These are phyloP conservation scores for Eustoma russellianum DNA, from an alignment of 257 asterid genomes.

Conservation along the genomic window DNA sequence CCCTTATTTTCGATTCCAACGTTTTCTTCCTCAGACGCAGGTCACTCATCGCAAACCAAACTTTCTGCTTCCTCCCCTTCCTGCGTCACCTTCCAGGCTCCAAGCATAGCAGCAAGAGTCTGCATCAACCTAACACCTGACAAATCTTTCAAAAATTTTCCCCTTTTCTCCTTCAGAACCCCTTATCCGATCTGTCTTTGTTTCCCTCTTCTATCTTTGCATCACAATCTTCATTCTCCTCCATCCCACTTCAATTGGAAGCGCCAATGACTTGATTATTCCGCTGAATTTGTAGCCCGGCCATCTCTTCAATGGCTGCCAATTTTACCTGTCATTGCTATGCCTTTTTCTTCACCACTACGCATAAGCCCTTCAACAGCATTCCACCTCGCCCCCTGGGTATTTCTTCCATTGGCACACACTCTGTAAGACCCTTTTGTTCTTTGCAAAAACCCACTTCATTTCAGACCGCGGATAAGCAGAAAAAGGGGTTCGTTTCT, in stretches of 20 bases:
- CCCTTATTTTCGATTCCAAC: no score
- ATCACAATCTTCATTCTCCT: background rate
- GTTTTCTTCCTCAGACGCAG: no score
- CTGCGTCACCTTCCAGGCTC: no score
- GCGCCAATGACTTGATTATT: slow-evolving; percentile 25
- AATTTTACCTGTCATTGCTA: slow-evolving; percentile 42
- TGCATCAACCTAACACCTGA: slow-evolving; percentile 11
- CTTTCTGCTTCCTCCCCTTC: no score
- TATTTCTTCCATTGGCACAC: slow-evolving; percentile 14
- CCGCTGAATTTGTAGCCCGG: slow-evolving; percentile 5
- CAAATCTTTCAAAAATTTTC: slow-evolving; percentile 6
- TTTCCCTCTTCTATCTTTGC: background rate
- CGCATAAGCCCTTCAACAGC: slow-evolving; percentile 20
- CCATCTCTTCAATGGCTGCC: slow-evolving; percentile 54
- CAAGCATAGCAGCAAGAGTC: no score
- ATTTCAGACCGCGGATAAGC: slow-evolving; percentile 28
- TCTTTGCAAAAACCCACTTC: slow-evolving; percentile 27
- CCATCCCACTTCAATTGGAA: slow-evolving; percentile 4
- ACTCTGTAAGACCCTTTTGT: slow-evolving; percentile 25
- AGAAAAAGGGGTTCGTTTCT: slow-evolving; percentile 36
- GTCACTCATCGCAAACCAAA: no score
- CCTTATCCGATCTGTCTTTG: slow-evolving; percentile 30
- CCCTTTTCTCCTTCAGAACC: slow-evolving; percentile 8
- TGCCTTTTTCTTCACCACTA: slow-evolving; percentile 26
- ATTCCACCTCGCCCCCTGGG: no score